Conservation (phyloP, 78 protist species). For the Speleostelium caveatum region DNA sequence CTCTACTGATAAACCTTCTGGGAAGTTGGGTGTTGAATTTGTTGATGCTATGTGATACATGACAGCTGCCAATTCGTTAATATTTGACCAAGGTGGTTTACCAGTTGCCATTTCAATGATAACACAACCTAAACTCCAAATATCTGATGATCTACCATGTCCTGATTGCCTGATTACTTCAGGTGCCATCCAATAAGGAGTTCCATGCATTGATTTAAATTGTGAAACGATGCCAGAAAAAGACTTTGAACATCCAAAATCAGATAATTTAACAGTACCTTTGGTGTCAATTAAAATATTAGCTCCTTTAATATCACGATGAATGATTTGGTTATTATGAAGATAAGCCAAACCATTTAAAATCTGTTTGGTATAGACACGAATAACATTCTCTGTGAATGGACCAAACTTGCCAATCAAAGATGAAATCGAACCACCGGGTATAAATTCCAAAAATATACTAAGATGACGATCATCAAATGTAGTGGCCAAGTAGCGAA, state of each 20-base stretch:
- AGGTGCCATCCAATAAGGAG: slow-evolving; percentile 93
- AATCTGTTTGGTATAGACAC: slow-evolving; percentile 82
- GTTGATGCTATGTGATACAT: slow-evolving; percentile 74
- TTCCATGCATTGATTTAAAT: slow-evolving; percentile 80
- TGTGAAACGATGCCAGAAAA: slow-evolving; percentile 53
- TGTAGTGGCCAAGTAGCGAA: slow-evolving; percentile 77
- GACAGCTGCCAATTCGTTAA: slow-evolving; percentile 72
- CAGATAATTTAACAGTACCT: slow-evolving; percentile 87
- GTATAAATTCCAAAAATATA: slow-evolving; percentile 88
- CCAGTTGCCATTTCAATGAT: slow-evolving; percentile 87
- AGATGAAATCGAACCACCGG: slow-evolving; percentile 88
- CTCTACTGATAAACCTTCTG: slow-evolving; percentile 19
- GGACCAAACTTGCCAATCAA: slow-evolving; percentile 84
- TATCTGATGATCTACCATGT: slow-evolving; percentile 84
- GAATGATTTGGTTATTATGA: slow-evolving; percentile 85
- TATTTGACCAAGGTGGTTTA: slow-evolving; percentile 84
- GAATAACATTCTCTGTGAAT: slow-evolving; percentile 81
- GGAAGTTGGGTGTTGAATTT: slow-evolving; percentile 54
- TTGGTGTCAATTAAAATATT: slow-evolving; percentile 86
- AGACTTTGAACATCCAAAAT: slow-evolving; percentile 82
- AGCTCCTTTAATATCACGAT: slow-evolving; percentile 94
- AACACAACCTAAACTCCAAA: slow-evolving; percentile 87
- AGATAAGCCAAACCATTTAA: slow-evolving; percentile 84
- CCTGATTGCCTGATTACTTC: slow-evolving; percentile 86
- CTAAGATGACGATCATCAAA: slow-evolving; percentile 66